These are phyloP conservation scores for Mycena sp. DNA, from an alignment of 1,284 basidiomycete genomes.

Conservation along the genomic window DNA sequence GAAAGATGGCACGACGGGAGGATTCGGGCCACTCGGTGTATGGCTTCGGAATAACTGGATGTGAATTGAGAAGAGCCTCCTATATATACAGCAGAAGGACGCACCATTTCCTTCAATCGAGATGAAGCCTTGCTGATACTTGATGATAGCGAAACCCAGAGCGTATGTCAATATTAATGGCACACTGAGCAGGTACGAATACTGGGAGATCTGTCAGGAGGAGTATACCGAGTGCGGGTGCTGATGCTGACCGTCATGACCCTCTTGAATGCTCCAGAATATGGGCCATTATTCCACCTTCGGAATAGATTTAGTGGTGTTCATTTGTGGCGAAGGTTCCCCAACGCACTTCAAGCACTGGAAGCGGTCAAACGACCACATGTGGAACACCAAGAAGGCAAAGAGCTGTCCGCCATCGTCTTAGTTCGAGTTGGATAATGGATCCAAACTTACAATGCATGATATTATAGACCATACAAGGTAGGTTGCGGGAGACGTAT, in stretches of 20 bases:
- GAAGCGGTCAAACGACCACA: constrained; percentile 83
- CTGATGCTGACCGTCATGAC: constrained; percentile 73
- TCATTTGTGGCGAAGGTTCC: not conserved
- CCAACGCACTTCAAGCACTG: constrained; percentile 67
- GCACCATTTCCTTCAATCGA: constrained; percentile 59
- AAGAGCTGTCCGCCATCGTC: constrained; percentile 54
- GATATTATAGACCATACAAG: constrained; percentile 71
- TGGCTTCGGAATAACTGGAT: constrained; percentile 71
- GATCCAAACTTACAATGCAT: constrained; percentile 50
- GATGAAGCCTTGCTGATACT: constrained; percentile 73
- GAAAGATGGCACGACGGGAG: constrained; percentile 62
- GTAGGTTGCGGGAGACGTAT: constrained; percentile 65
- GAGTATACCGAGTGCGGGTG: not conserved
- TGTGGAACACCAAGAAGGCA: constrained; percentile 70
- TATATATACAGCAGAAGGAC: no score
- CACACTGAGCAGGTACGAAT: constrained; percentile 73
- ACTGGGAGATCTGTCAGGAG: constrained; percentile 50
- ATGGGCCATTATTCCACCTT: constrained; percentile 73
- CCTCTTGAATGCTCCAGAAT: constrained; percentile 78
- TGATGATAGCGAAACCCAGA: constrained; percentile 71
- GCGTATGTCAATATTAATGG: constrained; percentile 69
- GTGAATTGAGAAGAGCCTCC: not conserved
- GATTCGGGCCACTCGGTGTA: constrained; percentile 62
- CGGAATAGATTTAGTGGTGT: not conserved
- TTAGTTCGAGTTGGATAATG: not conserved